phyloP scores from a whole-genome alignment of 768 basidiomycete genomes.

The Hygrocybe punicea region DNA sequence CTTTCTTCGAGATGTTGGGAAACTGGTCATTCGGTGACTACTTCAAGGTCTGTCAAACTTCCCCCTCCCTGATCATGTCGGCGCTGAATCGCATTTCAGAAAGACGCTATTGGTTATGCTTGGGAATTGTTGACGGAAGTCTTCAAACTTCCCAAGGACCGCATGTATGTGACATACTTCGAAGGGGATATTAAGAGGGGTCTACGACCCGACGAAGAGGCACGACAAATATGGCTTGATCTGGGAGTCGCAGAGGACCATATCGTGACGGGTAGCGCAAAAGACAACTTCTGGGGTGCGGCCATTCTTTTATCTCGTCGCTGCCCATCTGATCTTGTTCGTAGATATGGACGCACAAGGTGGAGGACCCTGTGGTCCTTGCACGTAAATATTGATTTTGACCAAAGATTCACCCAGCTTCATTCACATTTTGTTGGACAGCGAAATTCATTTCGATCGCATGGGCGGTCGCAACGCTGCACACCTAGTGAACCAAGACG shows the following conservation, averaged over 20 bases:
- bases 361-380: slow-evolving; percentile 85
- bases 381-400: slow-evolving; percentile 54
- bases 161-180: slow-evolving; percentile 96
- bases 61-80: slow-evolving; percentile 7
- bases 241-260: slow-evolving; percentile 86
- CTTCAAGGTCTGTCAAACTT: slow-evolving; percentile 78
- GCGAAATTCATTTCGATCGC: slow-evolving; percentile 95
- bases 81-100: slow-evolving; percentile 55
- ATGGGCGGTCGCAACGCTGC: slow-evolving; percentile 95
- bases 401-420: background rate
- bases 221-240: slow-evolving; percentile 80
- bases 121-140: slow-evolving; percentile 93
- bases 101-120: slow-evolving; percentile 90
- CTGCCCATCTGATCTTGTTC: background rate
- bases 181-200: slow-evolving; percentile 85
- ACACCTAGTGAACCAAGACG: slow-evolving; percentile 90
- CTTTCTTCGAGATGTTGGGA: slow-evolving; percentile 99
- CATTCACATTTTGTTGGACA: slow-evolving; percentile 25
- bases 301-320: slow-evolving; percentile 19
- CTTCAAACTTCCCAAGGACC: slow-evolving; percentile 83
- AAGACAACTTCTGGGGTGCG: slow-evolving; percentile 99
- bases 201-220: slow-evolving; percentile 84
- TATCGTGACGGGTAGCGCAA: slow-evolving; percentile 88
- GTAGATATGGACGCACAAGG: slow-evolving; percentile 88
- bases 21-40: slow-evolving; percentile 99